Evolutionary conservation across 2,329 filamentous ascomycete species (phyloP).

Genomic region (Cladophialophora psammophila): DNA sequence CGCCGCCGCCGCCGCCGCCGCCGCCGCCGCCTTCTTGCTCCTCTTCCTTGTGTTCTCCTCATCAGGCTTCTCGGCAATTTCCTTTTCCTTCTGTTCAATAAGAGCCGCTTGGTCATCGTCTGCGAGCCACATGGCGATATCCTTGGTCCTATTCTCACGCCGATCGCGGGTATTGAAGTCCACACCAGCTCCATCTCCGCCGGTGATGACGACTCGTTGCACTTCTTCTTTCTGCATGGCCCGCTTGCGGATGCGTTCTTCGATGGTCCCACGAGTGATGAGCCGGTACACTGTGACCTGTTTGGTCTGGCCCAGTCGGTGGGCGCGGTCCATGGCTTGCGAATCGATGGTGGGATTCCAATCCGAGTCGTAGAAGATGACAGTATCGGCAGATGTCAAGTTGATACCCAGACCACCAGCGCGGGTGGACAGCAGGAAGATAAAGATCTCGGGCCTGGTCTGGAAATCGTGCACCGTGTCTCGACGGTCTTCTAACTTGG

Average conservation of each 20-base stretch:
- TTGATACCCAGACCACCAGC: slow-evolving; percentile 99
- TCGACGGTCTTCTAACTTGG: slow-evolving; percentile 93
- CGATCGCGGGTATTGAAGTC: slow-evolving; percentile 93
- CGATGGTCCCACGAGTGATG: slow-evolving; percentile 95
- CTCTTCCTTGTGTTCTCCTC: slow-evolving; percentile 58
- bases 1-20: slow-evolving; percentile 53
- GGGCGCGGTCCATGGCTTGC: slow-evolving; percentile 98
- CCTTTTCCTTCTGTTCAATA: slow-evolving; percentile 90
- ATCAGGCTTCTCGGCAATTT: slow-evolving; percentile 75
- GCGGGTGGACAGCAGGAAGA: slow-evolving; percentile 94
- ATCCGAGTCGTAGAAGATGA: slow-evolving; percentile 99
- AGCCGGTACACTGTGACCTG: slow-evolving; percentile 98
- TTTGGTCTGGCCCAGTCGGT: slow-evolving; percentile 92
- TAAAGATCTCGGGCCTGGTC: slow-evolving; percentile 90
- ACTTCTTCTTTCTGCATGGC: slow-evolving; percentile 98
- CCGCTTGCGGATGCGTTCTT: slow-evolving; percentile 96
- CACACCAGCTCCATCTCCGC: slow-evolving; percentile 80
- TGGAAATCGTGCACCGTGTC: slow-evolving; percentile 98
- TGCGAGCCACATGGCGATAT: slow-evolving; percentile 98
- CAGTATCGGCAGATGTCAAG: slow-evolving; percentile 91
- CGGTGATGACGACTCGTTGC: slow-evolving; percentile 93
- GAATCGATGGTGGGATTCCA: slow-evolving; percentile 99
- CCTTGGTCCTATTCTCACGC: slow-evolving; percentile 91
- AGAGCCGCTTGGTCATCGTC: slow-evolving; percentile 95
- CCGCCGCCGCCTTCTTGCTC: slow-evolving; percentile 64